Evolutionary conservation across 495 filamentous ascomycete species (phyloP).

Genomic region (Collariella sp.): DNA sequence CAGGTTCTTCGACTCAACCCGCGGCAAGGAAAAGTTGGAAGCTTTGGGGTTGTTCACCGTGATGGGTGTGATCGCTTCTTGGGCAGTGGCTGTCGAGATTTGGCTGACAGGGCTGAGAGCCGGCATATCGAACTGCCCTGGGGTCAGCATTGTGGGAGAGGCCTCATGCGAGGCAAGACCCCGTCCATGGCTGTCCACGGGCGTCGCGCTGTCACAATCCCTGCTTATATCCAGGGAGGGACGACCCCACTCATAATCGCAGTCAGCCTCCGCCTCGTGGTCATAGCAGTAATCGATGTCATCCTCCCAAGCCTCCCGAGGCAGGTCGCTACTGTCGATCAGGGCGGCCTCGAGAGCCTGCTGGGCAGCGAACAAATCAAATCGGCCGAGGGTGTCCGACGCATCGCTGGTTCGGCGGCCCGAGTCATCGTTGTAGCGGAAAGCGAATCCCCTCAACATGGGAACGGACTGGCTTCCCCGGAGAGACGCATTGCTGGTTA

Average conservation of each 20-base stretch:
- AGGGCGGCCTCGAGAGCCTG: conserved; percentile 22
- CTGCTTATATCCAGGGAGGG: conserved; percentile 37
- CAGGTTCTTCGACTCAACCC: conserved; percentile 24
- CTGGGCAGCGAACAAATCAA: conserved; percentile 31
- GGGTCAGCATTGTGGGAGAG: conserved; percentile 32
- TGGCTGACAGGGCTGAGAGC: conserved; percentile 40
- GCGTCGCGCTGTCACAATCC: conserved; percentile 22
- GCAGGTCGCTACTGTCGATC: conserved; percentile 34
- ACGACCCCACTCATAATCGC: conserved; percentile 79
- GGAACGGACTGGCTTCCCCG: conserved; percentile 41
- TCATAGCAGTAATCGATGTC: conserved; percentile 95
- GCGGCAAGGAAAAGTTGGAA: conserved; percentile 39
- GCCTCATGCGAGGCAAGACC: conserved; percentile 18
- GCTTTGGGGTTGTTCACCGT: conserved; percentile 23
- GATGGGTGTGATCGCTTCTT: conserved; percentile 37
- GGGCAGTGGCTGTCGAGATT: conserved; percentile 26
- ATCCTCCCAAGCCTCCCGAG: conserved; percentile 69
- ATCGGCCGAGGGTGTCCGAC: conserved; percentile 37
- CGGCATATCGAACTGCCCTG: conserved; percentile 37
- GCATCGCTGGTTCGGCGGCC: conserved; percentile 35
- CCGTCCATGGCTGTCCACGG: conserved; percentile 22
- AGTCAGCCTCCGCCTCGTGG: conserved; percentile 80
- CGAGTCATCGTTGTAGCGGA: conserved; percentile 18
- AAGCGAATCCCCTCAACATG: conserved; percentile 33
- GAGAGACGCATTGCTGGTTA: conserved; percentile 38